Evolutionary conservation across 768 basidiomycete species (phyloP).

Genomic region (Russula ochroleuca): DNA sequence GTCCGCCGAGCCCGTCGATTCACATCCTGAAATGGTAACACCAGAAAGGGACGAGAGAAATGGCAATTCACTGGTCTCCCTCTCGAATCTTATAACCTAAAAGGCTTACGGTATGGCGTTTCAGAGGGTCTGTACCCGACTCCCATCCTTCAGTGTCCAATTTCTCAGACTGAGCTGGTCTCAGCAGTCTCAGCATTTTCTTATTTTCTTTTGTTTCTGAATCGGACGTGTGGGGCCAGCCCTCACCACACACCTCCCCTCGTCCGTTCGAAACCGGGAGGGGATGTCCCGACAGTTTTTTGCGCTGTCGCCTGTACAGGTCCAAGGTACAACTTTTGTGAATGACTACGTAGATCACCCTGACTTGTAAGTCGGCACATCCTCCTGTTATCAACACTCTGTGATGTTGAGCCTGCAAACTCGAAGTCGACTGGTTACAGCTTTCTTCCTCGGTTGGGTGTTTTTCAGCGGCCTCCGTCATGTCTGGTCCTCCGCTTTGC

Average conservation of each 20-base stretch:
- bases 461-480: slow-evolving; percentile 36
- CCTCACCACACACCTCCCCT: not conserved
- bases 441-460: slow-evolving; percentile 43
- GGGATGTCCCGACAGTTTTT: slow-evolving; percentile 5
- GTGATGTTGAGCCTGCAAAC: not conserved
- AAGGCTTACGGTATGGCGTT: not conserved
- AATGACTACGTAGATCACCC: slow-evolving; percentile 10
- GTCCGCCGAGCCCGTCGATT: not conserved
- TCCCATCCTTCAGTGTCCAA: not conserved
- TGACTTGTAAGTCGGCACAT: slow-evolving; percentile 19
- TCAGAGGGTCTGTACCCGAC: not conserved
- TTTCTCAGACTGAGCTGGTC: slow-evolving; percentile 22
- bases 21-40: not conserved
- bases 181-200: not conserved
- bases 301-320: not conserved
- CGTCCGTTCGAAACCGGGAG: slow-evolving; percentile 1
- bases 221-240: not conserved
- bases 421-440: slow-evolving; percentile 37
- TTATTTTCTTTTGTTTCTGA: not conserved
- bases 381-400: not conserved
- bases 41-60: too few relatives aligned
- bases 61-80: not conserved
- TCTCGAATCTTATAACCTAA: not conserved
- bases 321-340: not conserved
- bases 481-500: slow-evolving; percentile 29